These are phyloP conservation scores for Terfezia claveryi DNA, from an alignment of 495 filamentous ascomycete species.

Conservation along the genomic window DNA sequence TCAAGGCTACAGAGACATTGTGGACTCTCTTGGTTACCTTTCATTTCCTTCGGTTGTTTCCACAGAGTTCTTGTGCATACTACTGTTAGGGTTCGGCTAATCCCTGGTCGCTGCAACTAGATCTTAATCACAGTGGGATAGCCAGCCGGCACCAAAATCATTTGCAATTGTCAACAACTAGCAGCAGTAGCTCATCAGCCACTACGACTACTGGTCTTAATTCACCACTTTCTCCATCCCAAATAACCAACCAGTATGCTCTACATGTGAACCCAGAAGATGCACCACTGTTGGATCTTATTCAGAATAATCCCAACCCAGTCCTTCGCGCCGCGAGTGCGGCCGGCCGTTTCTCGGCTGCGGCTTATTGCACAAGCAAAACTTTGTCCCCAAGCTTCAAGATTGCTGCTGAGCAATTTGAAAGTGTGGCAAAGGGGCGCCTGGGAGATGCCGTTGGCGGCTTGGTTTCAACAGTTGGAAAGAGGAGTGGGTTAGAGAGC, in stretches of 20 bases:
- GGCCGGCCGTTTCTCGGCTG: constrained; percentile 2
- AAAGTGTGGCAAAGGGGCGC: constrained; percentile 30
- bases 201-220: constrained; percentile 8
- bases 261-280: not conserved
- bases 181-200: not conserved
- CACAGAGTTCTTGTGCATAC: no score
- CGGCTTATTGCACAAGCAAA: constrained; percentile 50
- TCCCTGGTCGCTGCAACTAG: no score
- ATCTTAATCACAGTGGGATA: no score
- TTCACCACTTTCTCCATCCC: constrained; percentile 11
- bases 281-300: not conserved
- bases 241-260: not conserved
- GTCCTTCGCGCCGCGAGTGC: constrained; percentile 11
- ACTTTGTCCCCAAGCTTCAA: constrained; percentile 70
- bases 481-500: constrained; percentile 64
- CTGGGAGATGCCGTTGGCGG: constrained; percentile 60
- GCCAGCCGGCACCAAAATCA: not conserved
- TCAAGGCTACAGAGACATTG: no score
- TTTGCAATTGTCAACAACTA: not conserved
- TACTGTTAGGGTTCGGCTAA: no score
- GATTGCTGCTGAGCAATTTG: constrained; percentile 63
- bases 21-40: no score
- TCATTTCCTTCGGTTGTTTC: no score
- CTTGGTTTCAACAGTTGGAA: constrained; percentile 57
- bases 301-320: not conserved